These are phyloP conservation scores for Phialophora tarda DNA, from an alignment of 2,329 filamentous ascomycete species.

Conservation along the genomic window DNA sequence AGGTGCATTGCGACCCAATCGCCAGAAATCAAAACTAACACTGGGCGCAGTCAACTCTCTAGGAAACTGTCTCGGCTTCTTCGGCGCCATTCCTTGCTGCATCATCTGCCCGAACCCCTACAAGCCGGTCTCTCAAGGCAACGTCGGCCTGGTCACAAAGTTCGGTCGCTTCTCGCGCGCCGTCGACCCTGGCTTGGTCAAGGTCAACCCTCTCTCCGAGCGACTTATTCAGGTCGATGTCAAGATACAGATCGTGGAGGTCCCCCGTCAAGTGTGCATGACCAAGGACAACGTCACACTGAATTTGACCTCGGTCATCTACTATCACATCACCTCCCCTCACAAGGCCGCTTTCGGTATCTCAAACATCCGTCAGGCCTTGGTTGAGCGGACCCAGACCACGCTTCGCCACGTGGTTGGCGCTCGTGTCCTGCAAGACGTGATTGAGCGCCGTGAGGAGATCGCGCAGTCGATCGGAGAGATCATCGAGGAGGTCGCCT, in stretches of 20 bases:
- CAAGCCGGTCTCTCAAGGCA: conserved; percentile 88
- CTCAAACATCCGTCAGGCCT: conserved; percentile 90
- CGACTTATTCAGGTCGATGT: conserved; percentile 90
- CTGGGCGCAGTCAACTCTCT: conserved; percentile 68
- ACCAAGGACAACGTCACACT: conserved; percentile 99
- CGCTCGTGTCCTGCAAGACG: conserved; percentile 92
- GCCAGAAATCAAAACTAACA: conserved; percentile 18
- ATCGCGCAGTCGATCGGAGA: conserved; percentile 93
- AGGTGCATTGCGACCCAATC: conserved; percentile 44
- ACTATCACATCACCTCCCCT: conserved; percentile 95
- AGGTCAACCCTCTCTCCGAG: conserved; percentile 95
- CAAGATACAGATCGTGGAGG: conserved; percentile 98
- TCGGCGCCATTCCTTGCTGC: conserved; percentile 90
- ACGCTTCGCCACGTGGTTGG: conserved; percentile 96
- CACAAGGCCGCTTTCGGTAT: conserved; percentile 98
- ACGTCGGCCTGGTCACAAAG: conserved; percentile 93
- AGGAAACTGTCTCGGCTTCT: conserved; percentile 74
- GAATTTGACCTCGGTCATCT: conserved; percentile 93
- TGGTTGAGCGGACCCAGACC: conserved; percentile 96
- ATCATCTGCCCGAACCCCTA: conserved; percentile 93
- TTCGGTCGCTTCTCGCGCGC: conserved; percentile 94
- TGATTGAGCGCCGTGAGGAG: conserved; percentile 97
- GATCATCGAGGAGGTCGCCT: conserved; percentile 95
- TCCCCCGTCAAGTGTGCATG: conserved; percentile 97
- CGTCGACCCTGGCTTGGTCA: conserved; percentile 94